These are phyloP conservation scores for Centella asiatica DNA, from an alignment of 129 eudicot species.

Conservation along the genomic window DNA sequence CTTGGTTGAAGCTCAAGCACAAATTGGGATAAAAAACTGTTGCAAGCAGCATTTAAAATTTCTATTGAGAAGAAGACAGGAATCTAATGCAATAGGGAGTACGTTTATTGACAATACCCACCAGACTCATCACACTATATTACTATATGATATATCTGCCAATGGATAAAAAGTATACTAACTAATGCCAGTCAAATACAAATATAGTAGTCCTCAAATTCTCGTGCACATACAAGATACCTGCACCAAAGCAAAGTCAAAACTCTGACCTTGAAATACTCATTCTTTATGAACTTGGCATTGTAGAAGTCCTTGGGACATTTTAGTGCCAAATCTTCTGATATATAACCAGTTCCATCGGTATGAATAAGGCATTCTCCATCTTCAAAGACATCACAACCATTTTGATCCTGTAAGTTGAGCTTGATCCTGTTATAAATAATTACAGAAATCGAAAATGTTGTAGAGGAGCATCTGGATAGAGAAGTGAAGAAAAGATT, in stretches of 20 bases:
- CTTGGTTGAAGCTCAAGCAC: no score
- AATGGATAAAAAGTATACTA: neutral
- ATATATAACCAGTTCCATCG: slow-evolving; percentile 80
- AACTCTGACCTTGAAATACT: slow-evolving; percentile 32
- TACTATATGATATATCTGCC: neutral
- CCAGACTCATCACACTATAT: neutral
- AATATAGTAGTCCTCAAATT: neutral
- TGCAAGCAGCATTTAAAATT: neutral
- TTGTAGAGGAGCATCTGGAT: neutral
- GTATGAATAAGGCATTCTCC: slow-evolving; percentile 58
- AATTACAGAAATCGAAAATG: neutral
- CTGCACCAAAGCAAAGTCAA: neutral
- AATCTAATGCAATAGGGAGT: neutral
- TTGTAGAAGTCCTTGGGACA: slow-evolving; percentile 43
- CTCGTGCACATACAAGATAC: neutral
- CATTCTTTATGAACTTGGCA: slow-evolving; percentile 31
- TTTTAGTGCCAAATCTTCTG: slow-evolving; percentile 63
- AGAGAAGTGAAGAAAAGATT: neutral
- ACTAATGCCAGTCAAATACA: neutral
- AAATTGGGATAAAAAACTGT: no score
- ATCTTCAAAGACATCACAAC: slow-evolving; percentile 40
- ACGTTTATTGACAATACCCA: neutral
- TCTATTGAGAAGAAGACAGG: neutral
- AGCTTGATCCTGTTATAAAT: neutral
- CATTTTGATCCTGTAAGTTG: slow-evolving; percentile 41